Base-by-base conservation (phyloP, 371 early-diverging fungal genomes). In the Sporodiniella umbellata region DNA sequence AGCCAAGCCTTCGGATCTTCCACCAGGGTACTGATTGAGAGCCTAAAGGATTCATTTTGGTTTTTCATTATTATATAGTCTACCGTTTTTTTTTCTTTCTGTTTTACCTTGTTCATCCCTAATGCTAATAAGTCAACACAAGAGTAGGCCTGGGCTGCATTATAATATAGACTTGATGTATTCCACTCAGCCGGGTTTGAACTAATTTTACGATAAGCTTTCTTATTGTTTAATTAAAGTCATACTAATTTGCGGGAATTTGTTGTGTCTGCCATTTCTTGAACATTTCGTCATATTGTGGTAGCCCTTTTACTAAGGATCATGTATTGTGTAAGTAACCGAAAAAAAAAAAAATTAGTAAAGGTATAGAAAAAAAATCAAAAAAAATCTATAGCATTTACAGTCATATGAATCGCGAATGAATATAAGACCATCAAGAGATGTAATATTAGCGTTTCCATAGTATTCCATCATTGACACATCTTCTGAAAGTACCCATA, bases 351-450 rank as follows among this genome's bases (percentile, higher is more conserved):
- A n/a, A n/a, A n/a, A n/a, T n/a, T n/a, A 48, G 25, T 31, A 45
- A 11, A 35, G 45, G 38, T 38, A 42, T 24, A 3, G 18, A 25
- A 10, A 28, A 14, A 14, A 24, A 17, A 30, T 33, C n/a, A 42
- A 21, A 31, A 17, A 15, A 39, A 22, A n/a, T 38, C 21, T 48
- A 52, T 55, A 38, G 28, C 26, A 59, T 64, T 56, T 69, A 69
- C 73, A 53, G 30, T 72, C 52, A 69, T 70, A 72, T 62, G 69
- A 57, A 21, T 65, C 67, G 54, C 64, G 66, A 57, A 72, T 66
- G 45, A 69, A 66, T 67, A 72, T 72, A 60, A 72, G 67, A 28
- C 73, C 73, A 42, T 72, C 60, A 46, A 66, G 69, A 21, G 45
- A 33, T 14, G 33, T 52, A 37, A 66, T 21, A 11, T 68, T 66